phyloP scores from a whole-genome alignment of 352 stramenopile genomes.

The Pythium insidiosum region DNA sequence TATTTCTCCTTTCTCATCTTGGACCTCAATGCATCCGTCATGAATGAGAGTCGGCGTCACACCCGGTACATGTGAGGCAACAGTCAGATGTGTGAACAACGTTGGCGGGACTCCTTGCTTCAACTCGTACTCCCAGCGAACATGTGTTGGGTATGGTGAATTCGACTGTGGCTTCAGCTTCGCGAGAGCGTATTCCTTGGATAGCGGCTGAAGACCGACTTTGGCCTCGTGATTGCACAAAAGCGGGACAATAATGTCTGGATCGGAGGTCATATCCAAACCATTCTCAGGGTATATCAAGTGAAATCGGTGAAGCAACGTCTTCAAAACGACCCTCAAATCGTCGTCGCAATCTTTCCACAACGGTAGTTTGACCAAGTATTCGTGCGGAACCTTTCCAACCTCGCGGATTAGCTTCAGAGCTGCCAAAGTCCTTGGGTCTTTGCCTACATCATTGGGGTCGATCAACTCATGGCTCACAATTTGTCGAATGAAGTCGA shows the following conservation, averaged over 20 bases:
- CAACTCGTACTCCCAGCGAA: conserved; percentile 23
- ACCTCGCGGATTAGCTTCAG: not conserved
- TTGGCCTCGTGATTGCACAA: conserved; percentile 1
- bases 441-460: too few species aligned
- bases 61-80: too few species aligned
- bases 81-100: conserved; percentile 27
- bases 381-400: conserved; percentile 7
- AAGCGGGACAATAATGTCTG: conserved; percentile 9
- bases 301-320: conserved; percentile 18
- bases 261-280: conserved; percentile 6
- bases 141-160: not conserved
- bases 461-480: too few species aligned
- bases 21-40: too few species aligned
- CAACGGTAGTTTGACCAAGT: conserved; percentile 1
- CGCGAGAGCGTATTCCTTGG: too few species aligned
- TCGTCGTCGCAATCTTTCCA: conserved; percentile 18
- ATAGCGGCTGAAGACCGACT: not conserved
- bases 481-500: too few species aligned
- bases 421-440: too few species aligned
- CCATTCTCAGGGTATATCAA: conserved; percentile 12
- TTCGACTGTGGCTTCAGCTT: too few species aligned
- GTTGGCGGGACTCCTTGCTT: conserved; percentile 14
- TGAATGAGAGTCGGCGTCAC: too few species aligned
- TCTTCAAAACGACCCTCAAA: conserved; percentile 18
- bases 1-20: too few species aligned